These are phyloP conservation scores for Oleoguttula mirabilis DNA, from an alignment of 495 filamentous ascomycete species.

Conservation along the genomic window DNA sequence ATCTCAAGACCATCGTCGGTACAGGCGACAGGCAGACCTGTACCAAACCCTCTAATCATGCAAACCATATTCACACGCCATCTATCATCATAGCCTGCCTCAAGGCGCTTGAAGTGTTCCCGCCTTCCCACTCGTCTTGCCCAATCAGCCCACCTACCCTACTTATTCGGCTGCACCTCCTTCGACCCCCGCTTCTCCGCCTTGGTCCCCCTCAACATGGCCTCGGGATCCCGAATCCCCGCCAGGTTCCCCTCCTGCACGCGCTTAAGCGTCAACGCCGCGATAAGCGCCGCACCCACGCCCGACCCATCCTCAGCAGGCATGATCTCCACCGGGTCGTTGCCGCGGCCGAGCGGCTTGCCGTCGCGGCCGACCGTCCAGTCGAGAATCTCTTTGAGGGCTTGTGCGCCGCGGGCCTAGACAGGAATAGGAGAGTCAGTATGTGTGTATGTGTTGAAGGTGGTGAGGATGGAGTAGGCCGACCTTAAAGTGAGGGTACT, in stretches of 20 bases:
- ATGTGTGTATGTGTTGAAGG: conserved; percentile 1
- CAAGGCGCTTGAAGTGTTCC: no score
- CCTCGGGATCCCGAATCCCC: conserved; percentile 63
- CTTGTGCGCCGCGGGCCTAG: conserved; percentile 61
- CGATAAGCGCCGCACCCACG: conserved; percentile 93
- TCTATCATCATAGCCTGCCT: no score
- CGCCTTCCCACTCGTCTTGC: no score
- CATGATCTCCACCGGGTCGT: conserved; percentile 70
- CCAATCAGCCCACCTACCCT: no score
- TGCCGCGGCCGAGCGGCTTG: conserved; percentile 37
- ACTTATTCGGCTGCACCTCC: background rate
- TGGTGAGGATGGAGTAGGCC: background rate
- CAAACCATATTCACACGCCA: no score
- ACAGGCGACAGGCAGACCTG: no score
- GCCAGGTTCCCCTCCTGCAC: conserved; percentile 65
- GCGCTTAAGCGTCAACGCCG: conserved; percentile 80
- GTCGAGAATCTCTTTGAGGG: conserved; percentile 85
- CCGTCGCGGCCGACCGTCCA: conserved; percentile 58
- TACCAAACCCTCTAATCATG: no score
- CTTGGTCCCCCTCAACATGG: conserved; percentile 21
- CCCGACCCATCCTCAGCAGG: conserved; percentile 89
- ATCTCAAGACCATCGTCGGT: no score
- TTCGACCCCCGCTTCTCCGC: conserved; percentile 2
- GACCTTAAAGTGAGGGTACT: conserved; percentile 89
- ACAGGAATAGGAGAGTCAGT: no score